A percentile compares a stretch with the other conserved stretches of the same genome.
These are phyloP conservation scores for Waltiozyma sp. DNA, from an alignment of 1,139 yeast genomes.

Conservation along the genomic window DNA sequence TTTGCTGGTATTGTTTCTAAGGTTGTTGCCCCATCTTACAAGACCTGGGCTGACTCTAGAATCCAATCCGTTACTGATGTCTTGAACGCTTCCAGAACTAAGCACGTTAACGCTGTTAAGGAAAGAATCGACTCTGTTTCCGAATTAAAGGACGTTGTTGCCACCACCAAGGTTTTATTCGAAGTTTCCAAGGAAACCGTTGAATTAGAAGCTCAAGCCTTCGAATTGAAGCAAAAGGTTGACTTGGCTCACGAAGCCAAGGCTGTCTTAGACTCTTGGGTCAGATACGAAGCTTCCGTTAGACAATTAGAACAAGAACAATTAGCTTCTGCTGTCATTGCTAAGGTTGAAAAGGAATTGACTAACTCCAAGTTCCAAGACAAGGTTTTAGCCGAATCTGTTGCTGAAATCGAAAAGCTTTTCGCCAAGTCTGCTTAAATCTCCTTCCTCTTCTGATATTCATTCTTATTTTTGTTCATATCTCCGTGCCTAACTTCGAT, in stretches of 20 bases:
- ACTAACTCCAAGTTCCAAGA: constrained; percentile 90
- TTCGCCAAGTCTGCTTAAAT: constrained; percentile 30
- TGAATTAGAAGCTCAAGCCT: constrained; percentile 85
- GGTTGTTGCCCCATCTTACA: constrained; percentile 88
- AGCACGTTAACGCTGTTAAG: constrained; percentile 87
- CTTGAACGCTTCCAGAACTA: constrained; percentile 79
- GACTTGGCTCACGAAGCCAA: constrained; percentile 86
- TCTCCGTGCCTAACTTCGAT: too few relatives aligned
- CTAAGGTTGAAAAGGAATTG: constrained; percentile 81
- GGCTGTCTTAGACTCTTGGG: constrained; percentile 96
- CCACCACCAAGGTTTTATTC: constrained; percentile 83
- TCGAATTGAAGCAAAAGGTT: constrained; percentile 84
- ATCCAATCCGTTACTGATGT: constrained; percentile 71
- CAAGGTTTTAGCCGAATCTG: constrained; percentile 79
- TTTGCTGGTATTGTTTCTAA: constrained; percentile 71
- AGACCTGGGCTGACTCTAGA: constrained; percentile 91
- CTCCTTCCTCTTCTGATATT: constrained; percentile 1
- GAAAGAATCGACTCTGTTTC: constrained; percentile 83
- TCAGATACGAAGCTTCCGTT: constrained; percentile 92
- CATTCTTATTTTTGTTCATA: too few relatives aligned
- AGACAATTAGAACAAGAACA: constrained; percentile 95
- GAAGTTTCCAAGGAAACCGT: constrained; percentile 95
- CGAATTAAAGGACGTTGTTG: constrained; percentile 83
- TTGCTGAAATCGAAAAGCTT: constrained; percentile 82
- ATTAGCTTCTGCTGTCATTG: constrained; percentile 73